A percentile compares a stretch with the other conserved stretches of the same genome.
phyloP scores from a whole-genome alignment of 768 basidiomycete species.

The Lactarius akahatsu region DNA sequence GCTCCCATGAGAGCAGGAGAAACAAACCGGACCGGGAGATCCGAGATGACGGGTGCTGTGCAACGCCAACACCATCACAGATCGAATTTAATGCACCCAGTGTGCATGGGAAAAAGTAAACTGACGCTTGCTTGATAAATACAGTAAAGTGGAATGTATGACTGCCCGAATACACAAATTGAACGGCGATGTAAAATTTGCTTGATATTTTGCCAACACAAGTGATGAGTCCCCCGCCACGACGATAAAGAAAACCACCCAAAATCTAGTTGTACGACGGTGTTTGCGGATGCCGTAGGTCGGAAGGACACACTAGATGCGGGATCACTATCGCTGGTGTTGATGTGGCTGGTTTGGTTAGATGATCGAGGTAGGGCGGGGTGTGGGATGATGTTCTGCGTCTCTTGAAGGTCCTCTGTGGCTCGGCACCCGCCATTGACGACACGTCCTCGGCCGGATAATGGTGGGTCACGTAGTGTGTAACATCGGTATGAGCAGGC shows the following conservation, averaged over 20 bases:
- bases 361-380: neutral
- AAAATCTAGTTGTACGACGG: neutral
- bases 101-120: neutral
- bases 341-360: conserved; percentile 4
- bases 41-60: neutral
- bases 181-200: neutral
- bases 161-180: neutral
- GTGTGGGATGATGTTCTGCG: conserved; percentile 4
- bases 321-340: conserved; percentile 26
- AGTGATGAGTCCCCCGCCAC: neutral
- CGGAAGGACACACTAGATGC: conserved; percentile 4
- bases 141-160: neutral
- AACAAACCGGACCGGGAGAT: neutral
- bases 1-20: neutral
- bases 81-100: neutral
- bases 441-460: neutral
- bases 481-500: neutral
- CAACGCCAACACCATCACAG: neutral
- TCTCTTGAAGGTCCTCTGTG: conserved; percentile 14
- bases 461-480: neutral
- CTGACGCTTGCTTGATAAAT: conserved; percentile 1
- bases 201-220: neutral
- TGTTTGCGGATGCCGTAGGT: neutral
- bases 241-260: conserved; percentile 5
- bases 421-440: neutral